Conservation (phyloP, 352 stramenopile species). For the Pythium sukuiense region DNA sequence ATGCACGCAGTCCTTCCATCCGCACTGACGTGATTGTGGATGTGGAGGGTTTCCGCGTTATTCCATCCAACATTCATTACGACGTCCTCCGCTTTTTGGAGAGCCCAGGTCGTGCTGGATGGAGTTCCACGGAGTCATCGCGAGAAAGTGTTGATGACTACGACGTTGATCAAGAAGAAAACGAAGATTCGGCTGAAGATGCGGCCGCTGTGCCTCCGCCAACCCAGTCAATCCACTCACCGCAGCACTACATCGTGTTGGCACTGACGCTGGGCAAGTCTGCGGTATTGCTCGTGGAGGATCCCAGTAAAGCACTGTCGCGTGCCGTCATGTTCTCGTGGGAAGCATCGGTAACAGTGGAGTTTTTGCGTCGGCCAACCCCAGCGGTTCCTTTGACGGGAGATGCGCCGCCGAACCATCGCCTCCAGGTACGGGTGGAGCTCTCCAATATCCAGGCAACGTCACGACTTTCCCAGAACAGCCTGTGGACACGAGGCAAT, state of each 20-base stretch:
- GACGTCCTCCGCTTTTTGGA: conserved; percentile 74
- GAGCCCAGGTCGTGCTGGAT: conserved; percentile 22
- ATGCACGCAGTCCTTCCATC: conserved; percentile 33
- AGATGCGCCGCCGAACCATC: conserved; percentile 35
- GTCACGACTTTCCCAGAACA: conserved; percentile 72
- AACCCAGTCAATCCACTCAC: conserved; percentile 29
- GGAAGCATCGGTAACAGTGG: conserved; percentile 61
- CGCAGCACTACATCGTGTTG: conserved; percentile 30
- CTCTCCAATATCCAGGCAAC: conserved; percentile 76
- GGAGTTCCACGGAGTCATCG: conserved; percentile 11
- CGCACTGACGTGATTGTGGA: conserved; percentile 70
- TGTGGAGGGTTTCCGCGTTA: conserved; percentile 74
- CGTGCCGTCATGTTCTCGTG: conserved; percentile 82
- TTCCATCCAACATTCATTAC: conserved; percentile 82
- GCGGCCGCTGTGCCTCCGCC: neutral
- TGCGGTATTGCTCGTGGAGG: conserved; percentile 71
- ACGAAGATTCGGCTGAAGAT: neutral
- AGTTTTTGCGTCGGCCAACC: conserved; percentile 52
- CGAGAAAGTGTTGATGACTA: neutral
- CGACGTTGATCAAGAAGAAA: neutral
- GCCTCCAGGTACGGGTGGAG: conserved; percentile 60
- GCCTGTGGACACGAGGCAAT: conserved; percentile 48
- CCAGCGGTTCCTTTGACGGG: conserved; percentile 17
- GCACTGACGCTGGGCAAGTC: conserved; percentile 67
- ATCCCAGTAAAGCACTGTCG: conserved; percentile 65